Evolutionary conservation across 805 yeast genomes (phyloP).

Genomic region (Teunomyces pallodes): DNA sequence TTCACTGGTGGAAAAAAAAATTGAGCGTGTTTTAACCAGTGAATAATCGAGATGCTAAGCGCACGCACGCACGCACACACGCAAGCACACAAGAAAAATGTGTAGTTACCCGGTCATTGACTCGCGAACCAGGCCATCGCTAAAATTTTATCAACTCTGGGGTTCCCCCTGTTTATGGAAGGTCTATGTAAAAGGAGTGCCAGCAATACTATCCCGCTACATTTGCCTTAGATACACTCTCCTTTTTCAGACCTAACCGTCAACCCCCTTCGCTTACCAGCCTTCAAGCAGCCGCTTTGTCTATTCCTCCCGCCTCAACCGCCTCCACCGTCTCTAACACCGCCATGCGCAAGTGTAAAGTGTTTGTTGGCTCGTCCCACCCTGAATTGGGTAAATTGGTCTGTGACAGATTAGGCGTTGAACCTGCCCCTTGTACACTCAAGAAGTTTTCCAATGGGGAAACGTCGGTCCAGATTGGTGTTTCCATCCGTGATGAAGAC

Average conservation of each 20-base stretch:
- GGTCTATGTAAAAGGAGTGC: slow-evolving; percentile 1
- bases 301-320: neutral
- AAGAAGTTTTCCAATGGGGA: slow-evolving; percentile 96
- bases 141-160: neutral
- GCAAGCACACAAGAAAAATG: neutral
- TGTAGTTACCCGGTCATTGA: neutral
- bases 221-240: neutral
- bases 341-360: slow-evolving; percentile 91
- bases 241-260: neutral
- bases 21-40: neutral
- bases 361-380: slow-evolving; percentile 95
- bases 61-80: no score
- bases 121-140: neutral
- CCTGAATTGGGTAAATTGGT: slow-evolving; percentile 90
- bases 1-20: no score
- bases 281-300: slow-evolving; percentile 1
- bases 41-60: no score
- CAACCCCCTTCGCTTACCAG: neutral
- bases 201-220: slow-evolving; percentile 1
- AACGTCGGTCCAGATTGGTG: slow-evolving; percentile 93
- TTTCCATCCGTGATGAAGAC: slow-evolving; percentile 94
- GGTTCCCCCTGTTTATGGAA: slow-evolving; percentile 3
- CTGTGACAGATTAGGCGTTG: slow-evolving; percentile 86
- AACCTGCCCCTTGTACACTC: slow-evolving; percentile 88
- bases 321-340: neutral